Base-by-base conservation (phyloP, 805 yeast genomes). In the Spathaspora hagerdaliae region DNA sequence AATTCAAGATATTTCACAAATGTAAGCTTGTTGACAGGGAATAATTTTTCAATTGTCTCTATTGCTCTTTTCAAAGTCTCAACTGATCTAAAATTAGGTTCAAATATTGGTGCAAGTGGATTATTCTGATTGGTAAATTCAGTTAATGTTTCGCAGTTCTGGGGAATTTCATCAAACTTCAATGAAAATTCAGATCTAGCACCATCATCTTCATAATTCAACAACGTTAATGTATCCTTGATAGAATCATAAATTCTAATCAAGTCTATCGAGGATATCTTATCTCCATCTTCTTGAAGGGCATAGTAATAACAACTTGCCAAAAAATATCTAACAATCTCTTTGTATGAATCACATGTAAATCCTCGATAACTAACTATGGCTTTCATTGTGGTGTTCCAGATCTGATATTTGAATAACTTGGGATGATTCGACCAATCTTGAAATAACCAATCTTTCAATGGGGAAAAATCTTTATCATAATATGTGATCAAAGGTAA, bases 21-120 rank as follows among this genome's bases (percentile, higher is more conserved):
- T 1, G 71, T 61, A n/a, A 67, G 54, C 32, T 63, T 65, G 40
- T 63, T 67, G 35, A 64, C 58, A 0, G 73, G 65, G 42, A 60
- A 68, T 19, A 71, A 54, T 36, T 54, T 56, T 35, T 61, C 61
- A 49, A 74, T 69, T 1, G 64, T 60, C 6, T 56, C 52, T 4
- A 67, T 48, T 13, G 54, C 52, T 14, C 58, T 49, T 6, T 55
- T 52, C 27, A 67, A 49, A 3, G 46, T 39, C 1, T 47, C 42
- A 1, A 63, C 31, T 7, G 54, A 49, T 13, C 47, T 51, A 15
- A 51, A 52, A 11, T 47, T 48, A 1, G 62, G 57, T 9, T 45
- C 48, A n/a, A 64, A 36, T 7, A 60, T 45, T 5, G 50, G 51
- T 10, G 27, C 36, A 15, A 58, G 47, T 5, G 56, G 56, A 41